Base-by-base conservation (phyloP, 441 rosid genomes). In the Pelargonium australe region DNA sequence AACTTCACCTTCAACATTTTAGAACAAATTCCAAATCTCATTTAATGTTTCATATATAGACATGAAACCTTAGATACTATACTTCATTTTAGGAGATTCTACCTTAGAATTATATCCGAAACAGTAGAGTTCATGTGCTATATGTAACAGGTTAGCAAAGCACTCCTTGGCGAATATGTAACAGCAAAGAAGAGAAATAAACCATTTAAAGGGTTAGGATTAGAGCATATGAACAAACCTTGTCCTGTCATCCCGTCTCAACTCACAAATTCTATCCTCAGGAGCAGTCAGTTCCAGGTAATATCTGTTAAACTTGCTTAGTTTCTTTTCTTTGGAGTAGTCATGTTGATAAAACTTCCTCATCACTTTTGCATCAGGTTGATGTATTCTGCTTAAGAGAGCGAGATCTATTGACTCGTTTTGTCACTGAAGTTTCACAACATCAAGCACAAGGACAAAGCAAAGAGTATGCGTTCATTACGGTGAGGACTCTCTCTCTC, bases 201-300 rank as follows among this genome's bases (percentile, higher is more conserved):
- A 70, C 89, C 87, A 73, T 86, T 88, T 53, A 84, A 81, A 64
- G 92, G 83, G 60, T 79, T 89, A 75, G 95, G 96, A 62, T 78
- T 94, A 70, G 97, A 88, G 76, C 95, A 94, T 79, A 85, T 91
- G 94, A 91, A 91, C 68, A 78, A 72, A 63, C 80, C 94, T 67
- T 75, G 79, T 66, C 91, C 94, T 17, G 71, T 80, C 12, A 74
- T 91, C 71, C 96, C 92, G 7, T 76, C 89, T 66, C 84, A 85
- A 79, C 86, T 94, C 68, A 78, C 91, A 65, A 85, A 87, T 47
- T 73, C 86, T 23, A 77, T 82, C 17, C 95, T 94, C 78, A 83
- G 91, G 68, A 79, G 85, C 82, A 82, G 66, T 77, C 85, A 81
- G 67, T 91, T 89, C 77, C 97, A 91, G 91, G 95, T 90, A 63